Evolutionary conservation across 768 basidiomycete genomes (phyloP), one percentile per base, ranked within the genome.

Genomic region (Collybiopsis luxurians): DNA sequence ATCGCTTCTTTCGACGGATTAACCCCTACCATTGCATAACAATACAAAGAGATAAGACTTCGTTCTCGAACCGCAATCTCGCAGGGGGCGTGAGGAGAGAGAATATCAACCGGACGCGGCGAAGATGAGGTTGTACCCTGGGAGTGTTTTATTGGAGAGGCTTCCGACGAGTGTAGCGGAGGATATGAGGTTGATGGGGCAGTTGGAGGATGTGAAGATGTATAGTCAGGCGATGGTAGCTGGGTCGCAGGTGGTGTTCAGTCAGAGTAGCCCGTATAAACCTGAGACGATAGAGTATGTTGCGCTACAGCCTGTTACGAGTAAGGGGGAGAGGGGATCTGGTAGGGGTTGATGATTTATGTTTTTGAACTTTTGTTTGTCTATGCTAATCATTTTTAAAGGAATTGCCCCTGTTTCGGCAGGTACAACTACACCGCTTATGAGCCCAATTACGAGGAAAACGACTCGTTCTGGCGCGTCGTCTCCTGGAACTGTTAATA

Each of bases 21-120:
- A 58, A 64, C 66, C 5, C 68, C 74, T 0, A 36, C 51, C 5
- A 56, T 55, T 19, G 15, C 2, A 26, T 17, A 53, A 24, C 17
- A 55, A 5, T 1, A 55, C 43, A 27, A 40, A 17, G 42, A n/a
- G 53, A 45, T 15, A 55, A 55, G 17, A 34, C 28, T 34, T 40
- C 53, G 4, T 21, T 55, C 24, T 55, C 44, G 24, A 28, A 55
- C 24, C 39, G 27, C 39, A 24, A 34, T 9, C 44, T 40, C 31
- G n/a, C 4, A 12, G 17, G 27, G 13, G 53, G 53, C 12, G 44
- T 55, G 17, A 23, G 34, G 21, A 26, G 53, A 2, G 53, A 55
- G 21, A 43, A 45, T 17, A 39, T 55, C 24, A 45, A 21, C 15
- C 40, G 30, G 1, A 55, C 21, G 40, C 44, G 2, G 53, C 53